Percentiles rank a stretch among this genome's conserved stretches.
These are phyloP conservation scores for Penicillium fimorum DNA, from an alignment of 495 filamentous ascomycete species.

Conservation along the genomic window DNA sequence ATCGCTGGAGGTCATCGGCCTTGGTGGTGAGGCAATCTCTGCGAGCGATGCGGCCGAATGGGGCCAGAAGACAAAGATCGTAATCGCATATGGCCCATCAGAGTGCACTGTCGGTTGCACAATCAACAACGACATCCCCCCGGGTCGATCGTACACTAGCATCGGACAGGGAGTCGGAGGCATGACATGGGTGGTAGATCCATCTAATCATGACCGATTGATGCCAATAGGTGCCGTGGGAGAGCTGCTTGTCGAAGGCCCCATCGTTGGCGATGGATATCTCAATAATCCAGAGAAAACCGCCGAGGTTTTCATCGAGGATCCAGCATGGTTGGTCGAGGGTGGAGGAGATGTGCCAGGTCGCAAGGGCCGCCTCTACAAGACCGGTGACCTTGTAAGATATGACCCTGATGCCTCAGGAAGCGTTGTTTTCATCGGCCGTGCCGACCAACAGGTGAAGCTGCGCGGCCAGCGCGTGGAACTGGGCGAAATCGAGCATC, in stretches of 20 bases:
- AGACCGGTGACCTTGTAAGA: slow-evolving; percentile 21
- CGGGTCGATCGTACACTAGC: slow-evolving; percentile 15
- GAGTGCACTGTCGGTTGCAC: slow-evolving; percentile 29
- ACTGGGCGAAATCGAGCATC: slow-evolving; percentile 34
- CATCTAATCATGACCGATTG: slow-evolving; percentile 27
- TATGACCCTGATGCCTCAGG: slow-evolving; percentile 17
- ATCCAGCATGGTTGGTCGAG: slow-evolving; percentile 25
- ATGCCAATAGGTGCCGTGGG: slow-evolving; percentile 36
- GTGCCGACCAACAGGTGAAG: slow-evolving; percentile 22
- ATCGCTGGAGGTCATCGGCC: slow-evolving; percentile 19
- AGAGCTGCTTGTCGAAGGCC: slow-evolving; percentile 24
- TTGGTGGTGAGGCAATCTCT: slow-evolving; percentile 25
- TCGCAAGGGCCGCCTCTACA: slow-evolving; percentile 20
- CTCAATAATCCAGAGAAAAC: slow-evolving; percentile 48
- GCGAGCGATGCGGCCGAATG: slow-evolving; percentile 19
- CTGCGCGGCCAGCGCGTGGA: slow-evolving; percentile 40
- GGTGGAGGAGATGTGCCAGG: slow-evolving; percentile 5
- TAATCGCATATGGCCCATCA: slow-evolving; percentile 38
- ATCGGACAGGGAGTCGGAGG: slow-evolving; percentile 28
- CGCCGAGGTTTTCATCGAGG: slow-evolving; percentile 42
- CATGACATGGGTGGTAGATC: slow-evolving; percentile 33
- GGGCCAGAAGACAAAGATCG: slow-evolving; percentile 15
- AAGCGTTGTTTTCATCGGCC: slow-evolving; percentile 12
- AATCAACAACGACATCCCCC: slow-evolving; percentile 11
- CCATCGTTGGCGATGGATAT: slow-evolving; percentile 40